Base-by-base conservation (phyloP, 129 eudicot genomes). In the Lactuca saligna region DNA sequence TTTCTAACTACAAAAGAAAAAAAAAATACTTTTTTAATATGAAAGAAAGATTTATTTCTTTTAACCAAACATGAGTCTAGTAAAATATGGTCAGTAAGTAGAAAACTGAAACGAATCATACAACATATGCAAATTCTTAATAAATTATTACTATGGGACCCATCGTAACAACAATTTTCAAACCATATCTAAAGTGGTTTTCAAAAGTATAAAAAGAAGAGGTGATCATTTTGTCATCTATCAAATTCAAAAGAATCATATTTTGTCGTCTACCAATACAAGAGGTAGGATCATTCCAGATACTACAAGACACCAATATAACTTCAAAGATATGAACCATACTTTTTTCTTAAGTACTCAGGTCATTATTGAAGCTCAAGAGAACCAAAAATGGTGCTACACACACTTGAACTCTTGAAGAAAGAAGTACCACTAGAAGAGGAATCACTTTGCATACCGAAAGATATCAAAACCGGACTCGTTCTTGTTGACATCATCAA, bases 401-500 rank as follows among this genome's bases (percentile, higher is more conserved):
- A 65, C 78, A 73, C 83, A 72, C 62, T 78, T 39, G 96, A 88
- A 56, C 65, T 88, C 15, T 39, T 85, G 75, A 83, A 78, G 80
- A 73, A 80, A 54, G 88, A 88, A 64, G 77, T 85, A 60, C 96
- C 89, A 6, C 16, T 83, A 4, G 91, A 88, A 13, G 88, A 82
- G 77, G 91, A 85, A 70, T 38, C 75, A 55, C 33, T 88, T 44
- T 63, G 77, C 64, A 66, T 88, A 62, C 54, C 79, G 57, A 75
- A 81, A 37, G 82, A 77, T 74, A 32, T 65, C 17, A 79, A 17
- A 50, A 70, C 85, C 63, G 89, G 85, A 53, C 85, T 88, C 17
- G 92, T 88, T 74, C 87, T 88, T 51, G 92, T 85, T 1, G 96
- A 88, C 70, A 84, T 88, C 85, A 83, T 88, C 74, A 88, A 88